phyloP scores from a whole-genome alignment of 2,329 filamentous ascomycete species.

The Xylaria sp. region DNA sequence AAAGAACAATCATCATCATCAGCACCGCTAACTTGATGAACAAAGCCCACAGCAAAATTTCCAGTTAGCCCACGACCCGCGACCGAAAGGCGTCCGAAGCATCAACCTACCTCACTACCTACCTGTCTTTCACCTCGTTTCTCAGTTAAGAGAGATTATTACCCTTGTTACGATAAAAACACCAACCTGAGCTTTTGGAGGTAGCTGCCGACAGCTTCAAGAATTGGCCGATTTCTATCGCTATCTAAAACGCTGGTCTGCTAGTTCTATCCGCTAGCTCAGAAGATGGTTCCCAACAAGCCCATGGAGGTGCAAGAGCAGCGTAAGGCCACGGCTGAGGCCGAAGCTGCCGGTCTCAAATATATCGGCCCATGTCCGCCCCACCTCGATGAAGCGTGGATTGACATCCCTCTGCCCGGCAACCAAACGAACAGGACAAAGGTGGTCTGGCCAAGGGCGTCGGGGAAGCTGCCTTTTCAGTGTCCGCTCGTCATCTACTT shows the following conservation, averaged over 20 bases:
- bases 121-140: background rate
- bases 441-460: background rate
- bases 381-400: conserved; percentile 1
- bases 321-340: background rate
- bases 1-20: too few species aligned
- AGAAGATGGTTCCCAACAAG: background rate
- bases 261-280: background rate
- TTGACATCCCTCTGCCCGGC: background rate
- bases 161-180: too few species aligned
- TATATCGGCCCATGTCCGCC: conserved; percentile 1
- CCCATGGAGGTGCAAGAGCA: background rate
- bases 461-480: background rate
- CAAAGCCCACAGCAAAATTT: background rate
- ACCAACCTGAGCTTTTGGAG: background rate
- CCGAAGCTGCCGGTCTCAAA: background rate
- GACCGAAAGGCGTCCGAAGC: background rate
- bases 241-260: background rate
- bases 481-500: conserved; percentile 1
- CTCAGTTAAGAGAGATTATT: too few species aligned
- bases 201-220: background rate
- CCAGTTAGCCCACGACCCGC: background rate
- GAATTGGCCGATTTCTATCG: too few species aligned
- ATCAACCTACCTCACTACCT: background rate
- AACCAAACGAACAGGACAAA: conserved; percentile 1
- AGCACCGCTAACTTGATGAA: background rate